Base-by-base conservation (phyloP, 2,329 filamentous ascomycete species). In the Aspergillus fijiensis region DNA sequence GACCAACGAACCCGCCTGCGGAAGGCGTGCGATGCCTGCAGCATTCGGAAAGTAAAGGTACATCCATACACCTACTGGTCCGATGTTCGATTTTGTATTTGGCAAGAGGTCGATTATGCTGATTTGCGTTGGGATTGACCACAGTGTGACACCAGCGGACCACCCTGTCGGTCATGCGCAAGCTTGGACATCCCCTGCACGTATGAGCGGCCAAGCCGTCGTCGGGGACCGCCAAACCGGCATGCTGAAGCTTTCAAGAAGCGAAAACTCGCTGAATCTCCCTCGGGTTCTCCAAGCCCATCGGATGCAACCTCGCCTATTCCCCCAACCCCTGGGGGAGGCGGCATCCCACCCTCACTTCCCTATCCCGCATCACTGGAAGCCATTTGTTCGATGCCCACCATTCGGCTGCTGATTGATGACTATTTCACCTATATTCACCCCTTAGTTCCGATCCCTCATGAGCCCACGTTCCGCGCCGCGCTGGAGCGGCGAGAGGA, bases 161-260 rank as follows among this genome's bases (percentile, higher is more conserved):
- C 85, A 29, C 87, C 87, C 51, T 89, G 87, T 76, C 79, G 83
- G 70, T 86, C 86, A 51, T 89, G 87, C 73, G 80, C 84, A 48
- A 82, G 83, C 55, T 79, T 89, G 64, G 85, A 88, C 63, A 88
- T 89, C 52, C 85, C 85, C 27, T 89, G 87, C 71, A 89, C 87
- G 59, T 89, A 87, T 70, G 81, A 87, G 51, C 79, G 87, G 63
- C 86, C 86, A 27, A 87, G 84, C 69, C 80, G 85, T 59, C 81
- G 87, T 60, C 80, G 87, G 68, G 87, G 87, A 5, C 87, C 87
- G 39, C 86, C 87, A 33, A 89, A 89, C 67, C 78, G 83, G 64
- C 86, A 88, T 76, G 86, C 86, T 19, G 87, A 89, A 76, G 85
- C 84, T 21, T 83, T 89, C 68, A 89, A 89, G 77, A 85, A 82